Evolutionary conservation across 1,284 basidiomycete genomes (phyloP), one percentile per base, ranked within the genome.

Genomic region (Porodaedalea pini): DNA sequence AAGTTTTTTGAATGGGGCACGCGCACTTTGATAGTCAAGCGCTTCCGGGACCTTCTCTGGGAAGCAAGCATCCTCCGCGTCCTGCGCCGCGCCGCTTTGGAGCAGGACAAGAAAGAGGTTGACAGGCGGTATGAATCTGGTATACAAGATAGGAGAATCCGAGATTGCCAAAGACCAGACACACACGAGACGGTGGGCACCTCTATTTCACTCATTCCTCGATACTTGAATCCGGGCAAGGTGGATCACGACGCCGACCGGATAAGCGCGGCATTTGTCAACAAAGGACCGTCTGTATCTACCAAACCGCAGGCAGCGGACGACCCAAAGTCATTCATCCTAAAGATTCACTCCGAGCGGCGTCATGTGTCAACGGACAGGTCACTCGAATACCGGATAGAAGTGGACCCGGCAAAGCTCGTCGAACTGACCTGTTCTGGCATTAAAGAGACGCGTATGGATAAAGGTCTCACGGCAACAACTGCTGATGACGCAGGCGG

Each of bases 1-100:
- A 65, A 69, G 40, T 75, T 75, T 56, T 84, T 85, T 62, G 82
- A 85, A 58, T 85, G 82, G 82, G 80, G 78, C 0, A 73, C 74
- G 36, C 70, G 66, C 49, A 71, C 75, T 4, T 63, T 61, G 5
- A 73, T 79, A 49, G 62, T 78, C 45, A 70, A 75, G 47, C 68
- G 74, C 6, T 78, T 79, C 62, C 65, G 72, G 27, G 69, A 64
- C 25, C 62, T 76, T 13, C 51, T 78, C 8, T 80, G 75, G 75
- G 69, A 68, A 11, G 70, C 71, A 4, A 70, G 71, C 3, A 67
- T 76, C 34, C 71, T 78, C 60, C 68, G 71, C 32, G 64, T 78
- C 17, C 65, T 80, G 5, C 66, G 75, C 43, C 69, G 73, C 15
- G 71, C 74, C 11, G 75, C 74, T 49, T 65, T 77, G 34, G 74